phyloP scores from a whole-genome alignment of 306 rosid genomes.

The Notholithocarpus densiflorus region DNA sequence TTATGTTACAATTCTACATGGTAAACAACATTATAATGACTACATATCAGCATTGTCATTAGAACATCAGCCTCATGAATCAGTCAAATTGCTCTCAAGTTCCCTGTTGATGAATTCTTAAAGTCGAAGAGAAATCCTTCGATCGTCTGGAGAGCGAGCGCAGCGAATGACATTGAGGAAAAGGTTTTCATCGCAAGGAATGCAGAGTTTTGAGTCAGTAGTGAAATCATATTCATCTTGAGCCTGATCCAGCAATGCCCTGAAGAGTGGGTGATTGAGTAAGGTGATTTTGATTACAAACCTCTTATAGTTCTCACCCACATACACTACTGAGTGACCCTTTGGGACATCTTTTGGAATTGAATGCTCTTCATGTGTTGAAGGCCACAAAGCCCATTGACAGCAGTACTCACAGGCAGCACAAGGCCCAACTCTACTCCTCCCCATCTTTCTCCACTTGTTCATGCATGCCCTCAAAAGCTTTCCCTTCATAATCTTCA shows the following conservation, averaged over 20 bases:
- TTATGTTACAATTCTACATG: constrained; percentile 25
- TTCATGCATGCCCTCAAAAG: constrained; percentile 51
- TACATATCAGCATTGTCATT: constrained; percentile 28
- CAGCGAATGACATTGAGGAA: constrained; percentile 63
- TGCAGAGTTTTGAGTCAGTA: constrained; percentile 62
- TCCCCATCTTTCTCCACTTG: constrained; percentile 75
- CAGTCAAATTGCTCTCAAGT: constrained; percentile 15
- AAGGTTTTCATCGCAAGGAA: constrained; percentile 79
- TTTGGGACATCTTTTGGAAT: constrained; percentile 92
- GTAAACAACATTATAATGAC: constrained; percentile 33
- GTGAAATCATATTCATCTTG: constrained; percentile 73
- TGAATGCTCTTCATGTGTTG: constrained; percentile 44
- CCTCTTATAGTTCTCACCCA: constrained; percentile 72
- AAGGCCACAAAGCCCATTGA: constrained; percentile 52
- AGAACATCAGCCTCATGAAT: constrained; percentile 22
- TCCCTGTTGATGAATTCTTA: constrained; percentile 22
- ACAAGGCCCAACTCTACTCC: constrained; percentile 40
- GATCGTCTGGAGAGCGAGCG: constrained; percentile 46
- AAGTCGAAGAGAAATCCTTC: constrained; percentile 30
- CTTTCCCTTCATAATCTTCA: constrained; percentile 35
- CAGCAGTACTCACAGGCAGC: constrained; percentile 46
- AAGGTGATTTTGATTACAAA: constrained; percentile 63
- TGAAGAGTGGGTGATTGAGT: constrained; percentile 81
- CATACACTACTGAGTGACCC: constrained; percentile 90
- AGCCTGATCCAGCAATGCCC: constrained; percentile 82